These are phyloP conservation scores for Neonectria magnoliae DNA, from an alignment of 2,329 filamentous ascomycete genomes.

Conservation along the genomic window DNA sequence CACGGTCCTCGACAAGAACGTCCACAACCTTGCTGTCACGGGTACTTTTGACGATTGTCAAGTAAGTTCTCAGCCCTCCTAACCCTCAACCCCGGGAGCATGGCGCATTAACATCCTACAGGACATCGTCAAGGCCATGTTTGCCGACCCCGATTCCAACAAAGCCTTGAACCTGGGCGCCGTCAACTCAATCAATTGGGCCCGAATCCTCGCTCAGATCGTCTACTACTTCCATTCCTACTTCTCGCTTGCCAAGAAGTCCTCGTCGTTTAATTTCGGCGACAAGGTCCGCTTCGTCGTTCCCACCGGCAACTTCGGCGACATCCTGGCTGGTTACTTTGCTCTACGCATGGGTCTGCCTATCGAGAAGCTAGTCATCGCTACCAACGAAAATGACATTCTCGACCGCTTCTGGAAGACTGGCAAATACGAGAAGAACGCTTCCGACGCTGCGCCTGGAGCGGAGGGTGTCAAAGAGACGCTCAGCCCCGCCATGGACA, in stretches of 20 bases:
- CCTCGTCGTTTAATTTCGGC: slow-evolving; percentile 68
- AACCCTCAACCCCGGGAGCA: too few species aligned
- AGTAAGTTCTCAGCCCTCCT: slow-evolving; percentile 51
- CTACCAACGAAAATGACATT: slow-evolving; percentile 98
- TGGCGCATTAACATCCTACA: slow-evolving; percentile 4
- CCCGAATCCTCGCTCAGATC: slow-evolving; percentile 94
- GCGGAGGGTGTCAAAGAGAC: slow-evolving; percentile 81
- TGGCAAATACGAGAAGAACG: slow-evolving; percentile 88
- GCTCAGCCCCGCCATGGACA: slow-evolving; percentile 95
- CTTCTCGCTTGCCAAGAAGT: slow-evolving; percentile 77
- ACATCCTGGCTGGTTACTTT: slow-evolving; percentile 94
- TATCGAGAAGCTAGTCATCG: slow-evolving; percentile 86
- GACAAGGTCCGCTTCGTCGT: slow-evolving; percentile 86
- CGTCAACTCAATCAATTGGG: slow-evolving; percentile 97
- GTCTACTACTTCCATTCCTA: slow-evolving; percentile 98
- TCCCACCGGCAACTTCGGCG: slow-evolving; percentile 96
- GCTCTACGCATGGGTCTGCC: slow-evolving; percentile 91
- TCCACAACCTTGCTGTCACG: slow-evolving; percentile 89
- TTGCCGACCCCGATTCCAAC: slow-evolving; percentile 87
- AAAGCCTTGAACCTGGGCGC: slow-evolving; percentile 84
- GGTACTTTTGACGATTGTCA: slow-evolving; percentile 98
- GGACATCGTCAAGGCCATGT: slow-evolving; percentile 87
- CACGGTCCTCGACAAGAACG: slow-evolving; percentile 87
- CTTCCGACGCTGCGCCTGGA: slow-evolving; percentile 63
- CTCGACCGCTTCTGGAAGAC: slow-evolving; percentile 94